Base-by-base conservation (phyloP, 2,329 filamentous ascomycete genomes). In the Coniella vitis region DNA sequence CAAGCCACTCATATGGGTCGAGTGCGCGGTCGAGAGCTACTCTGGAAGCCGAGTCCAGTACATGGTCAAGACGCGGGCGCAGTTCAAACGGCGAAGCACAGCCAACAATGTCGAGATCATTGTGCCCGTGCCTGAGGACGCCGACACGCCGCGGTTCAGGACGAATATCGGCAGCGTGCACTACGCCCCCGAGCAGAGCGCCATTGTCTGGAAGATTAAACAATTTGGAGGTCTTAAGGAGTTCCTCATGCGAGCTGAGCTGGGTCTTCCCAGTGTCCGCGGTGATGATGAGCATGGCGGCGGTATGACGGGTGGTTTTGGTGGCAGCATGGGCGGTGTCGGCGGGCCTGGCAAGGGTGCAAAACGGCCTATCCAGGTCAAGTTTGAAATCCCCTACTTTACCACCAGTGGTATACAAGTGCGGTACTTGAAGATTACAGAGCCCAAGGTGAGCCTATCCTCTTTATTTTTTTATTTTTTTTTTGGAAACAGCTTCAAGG, bases 341-440 rank as follows among this genome's bases (percentile, higher is more conserved):
- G 83, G 79, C n/a, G 77, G 82, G 4, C 67, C 70, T 17, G 84
- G 82, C 51, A 97, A 97, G 72, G 87, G 87, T 17, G 79, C 81
- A 49, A 98, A 97, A 77, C 76, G 93, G 58, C 93, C 93, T 1
- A 98, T 98, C 62, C 91, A 90, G 67, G 93, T 98, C 72, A 98
- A 98, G 73, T 98, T 98, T 66, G 93, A 98, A 74, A 98, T 98
- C 63, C 93, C 93, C n/a, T 98, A 98, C 71, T 98, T 98, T 66
- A 98, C 93, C n/a, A 98, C 94, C 3, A 94, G 87, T 70, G 93
- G 93, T 56, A 98, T 98, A 59, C 94, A 98, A 69, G 93, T 98
- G 61, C 82, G 93, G 62, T 98, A 98, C 68, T 71, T 98, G 67
- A 98, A 98, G 79, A 98, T 98, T 63, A 97, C 95, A 56, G 93